Percentiles rank a stretch among this genome's conserved stretches.
Conservation (phyloP, 2,329 filamentous ascomycete species). For the Stromatinia cepivora region DNA sequence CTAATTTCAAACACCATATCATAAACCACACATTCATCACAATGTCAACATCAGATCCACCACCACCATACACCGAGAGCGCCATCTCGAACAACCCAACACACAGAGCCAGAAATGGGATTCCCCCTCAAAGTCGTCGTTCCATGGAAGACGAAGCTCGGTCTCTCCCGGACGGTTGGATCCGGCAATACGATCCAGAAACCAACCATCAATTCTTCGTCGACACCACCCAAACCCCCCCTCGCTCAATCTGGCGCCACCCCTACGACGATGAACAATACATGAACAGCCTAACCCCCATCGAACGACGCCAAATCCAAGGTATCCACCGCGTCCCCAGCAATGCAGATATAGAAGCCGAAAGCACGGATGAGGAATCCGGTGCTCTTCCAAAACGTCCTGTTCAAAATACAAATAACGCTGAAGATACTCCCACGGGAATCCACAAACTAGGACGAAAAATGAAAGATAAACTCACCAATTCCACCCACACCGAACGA, state of each 20-base stretch:
- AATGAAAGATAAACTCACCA: conserved; percentile 60
- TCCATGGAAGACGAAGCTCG: conserved; percentile 62
- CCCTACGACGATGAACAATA: conserved; percentile 60
- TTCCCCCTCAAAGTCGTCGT: conserved; percentile 53
- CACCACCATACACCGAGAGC: conserved; percentile 43
- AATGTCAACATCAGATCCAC: conserved; percentile 32
- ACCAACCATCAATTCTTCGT: conserved; percentile 63
- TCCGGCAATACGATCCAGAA: conserved; percentile 55
- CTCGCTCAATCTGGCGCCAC: conserved; percentile 60
- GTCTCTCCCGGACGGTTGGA: conserved; percentile 56
- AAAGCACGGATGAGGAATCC: conserved; percentile 49
- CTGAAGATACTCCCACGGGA: conserved; percentile 36
- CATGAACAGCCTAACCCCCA: conserved; percentile 48
- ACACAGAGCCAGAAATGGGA: conserved; percentile 49
- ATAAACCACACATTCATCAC: not conserved
- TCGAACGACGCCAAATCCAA: conserved; percentile 51
- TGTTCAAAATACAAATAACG: conserved; percentile 36
- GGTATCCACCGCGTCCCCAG: conserved; percentile 41
- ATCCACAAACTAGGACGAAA: conserved; percentile 53
- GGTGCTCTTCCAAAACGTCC: not conserved
- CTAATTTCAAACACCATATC: not conserved
- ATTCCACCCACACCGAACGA: conserved; percentile 56
- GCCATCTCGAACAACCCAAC: conserved; percentile 35
- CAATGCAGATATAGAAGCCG: conserved; percentile 46
- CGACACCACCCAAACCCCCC: conserved; percentile 54